These are phyloP conservation scores for Acanthamoeba castellanii DNA, from an alignment of 208 protist species.

Conservation along the genomic window DNA sequence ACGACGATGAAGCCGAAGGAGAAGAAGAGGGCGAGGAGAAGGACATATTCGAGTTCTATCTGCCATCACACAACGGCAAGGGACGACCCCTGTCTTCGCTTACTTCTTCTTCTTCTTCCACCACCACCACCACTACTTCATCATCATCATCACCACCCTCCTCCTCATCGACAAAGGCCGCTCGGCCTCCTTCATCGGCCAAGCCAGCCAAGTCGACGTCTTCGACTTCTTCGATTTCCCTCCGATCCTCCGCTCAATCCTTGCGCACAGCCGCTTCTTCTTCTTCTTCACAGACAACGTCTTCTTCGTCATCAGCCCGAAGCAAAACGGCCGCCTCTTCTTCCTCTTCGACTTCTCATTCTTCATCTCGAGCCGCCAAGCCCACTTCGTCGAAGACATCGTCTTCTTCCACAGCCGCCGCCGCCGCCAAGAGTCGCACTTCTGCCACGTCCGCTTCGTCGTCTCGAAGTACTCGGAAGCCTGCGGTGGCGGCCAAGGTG, in stretches of 20 bases:
- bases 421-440: neutral
- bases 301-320: neutral
- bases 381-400: neutral
- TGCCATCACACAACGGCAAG: neutral
- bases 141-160: neutral
- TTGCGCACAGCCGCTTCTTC: neutral
- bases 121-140: neutral
- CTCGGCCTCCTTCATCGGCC: too few relatives aligned
- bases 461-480: neutral
- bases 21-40: conserved; percentile 14
- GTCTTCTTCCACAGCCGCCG: neutral
- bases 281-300: neutral
- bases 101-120: neutral
- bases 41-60: neutral
- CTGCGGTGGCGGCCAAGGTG: neutral
- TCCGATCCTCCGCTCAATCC: neutral
- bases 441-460: neutral
- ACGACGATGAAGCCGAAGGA: neutral
- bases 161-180: too few relatives aligned
- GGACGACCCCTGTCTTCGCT: neutral
- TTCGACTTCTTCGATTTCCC: neutral
- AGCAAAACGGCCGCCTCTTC: neutral
- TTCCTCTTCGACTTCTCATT: too few relatives aligned
- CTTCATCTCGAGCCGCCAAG: too few relatives aligned
- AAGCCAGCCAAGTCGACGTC: neutral